Evolutionary conservation across 73 alveolate genomes (phyloP), one percentile per base, ranked within the genome.

Genomic region (Paramecium primaurelia): DNA sequence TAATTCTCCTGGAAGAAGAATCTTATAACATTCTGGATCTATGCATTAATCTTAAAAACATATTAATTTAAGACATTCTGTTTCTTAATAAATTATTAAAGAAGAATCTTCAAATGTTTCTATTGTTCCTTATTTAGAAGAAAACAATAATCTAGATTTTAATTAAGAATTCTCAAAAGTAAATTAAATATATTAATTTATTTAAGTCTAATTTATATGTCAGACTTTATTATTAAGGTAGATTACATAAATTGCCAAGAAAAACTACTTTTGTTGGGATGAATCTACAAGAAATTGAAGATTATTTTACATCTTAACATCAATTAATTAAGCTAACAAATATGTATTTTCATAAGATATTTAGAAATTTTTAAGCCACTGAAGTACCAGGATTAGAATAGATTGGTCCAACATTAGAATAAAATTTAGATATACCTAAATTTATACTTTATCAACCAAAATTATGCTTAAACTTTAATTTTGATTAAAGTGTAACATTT

Each of bases 191-290:
- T 64, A 11, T 25, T 28, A 6, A 18, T 16, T 54, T 18, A 64
- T 64, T 30, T 34, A 36, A 73, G 87, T 36, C 87, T 36, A 73
- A 73, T 38, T 73, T 73, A 73, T 73, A 73, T n/a, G 87, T 73
- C 18, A 73, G 87, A 73, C 59, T 73, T 37, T 73, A 34, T 73
- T 73, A 73, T 40, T 38, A 73, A 44, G 11, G 47, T 36, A 38
- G 54, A 36, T 73, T 73, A 40, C 59, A 73, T 18, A 73, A 73
- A 73, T 18, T 73, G 10, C 87, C 87, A 2, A 73, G 59, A 40
- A 73, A 73, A 73, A 37, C 87, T 22, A 37, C 37, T 3, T 73
- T 37, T 40, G 34, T 44, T 73, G 59, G 60, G 18, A 36, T 37
- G 59, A 73, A 73, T 73, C 38, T 73, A 1, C n/a, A 73, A 40